Conservation (phyloP, 345 rosid species). For the Abelmoschus esculentus region DNA sequence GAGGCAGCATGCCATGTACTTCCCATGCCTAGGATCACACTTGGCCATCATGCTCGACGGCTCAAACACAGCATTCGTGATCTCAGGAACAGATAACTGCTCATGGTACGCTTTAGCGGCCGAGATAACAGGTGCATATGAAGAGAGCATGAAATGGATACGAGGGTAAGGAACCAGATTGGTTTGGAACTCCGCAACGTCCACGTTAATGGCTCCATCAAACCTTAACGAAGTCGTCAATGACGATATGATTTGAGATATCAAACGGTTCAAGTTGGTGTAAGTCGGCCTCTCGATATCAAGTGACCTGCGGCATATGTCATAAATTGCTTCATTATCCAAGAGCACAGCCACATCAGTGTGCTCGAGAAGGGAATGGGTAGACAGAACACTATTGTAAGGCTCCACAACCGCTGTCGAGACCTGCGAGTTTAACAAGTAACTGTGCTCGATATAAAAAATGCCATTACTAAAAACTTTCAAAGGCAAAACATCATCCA, state of each 20-base stretch:
- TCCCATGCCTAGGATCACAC: conserved; percentile 84
- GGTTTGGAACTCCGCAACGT: conserved; percentile 69
- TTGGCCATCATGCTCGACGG: conserved; percentile 85
- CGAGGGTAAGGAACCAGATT: conserved; percentile 80
- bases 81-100: conserved; percentile 67
- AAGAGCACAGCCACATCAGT: conserved; percentile 70
- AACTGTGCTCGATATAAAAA: neutral
- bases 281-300: conserved; percentile 76
- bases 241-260: conserved; percentile 68
- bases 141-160: conserved; percentile 83
- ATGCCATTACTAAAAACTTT: neutral
- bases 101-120: conserved; percentile 78
- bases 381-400: conserved; percentile 73
- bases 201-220: conserved; percentile 82
- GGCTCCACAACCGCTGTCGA: conserved; percentile 85
- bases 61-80: conserved; percentile 68
- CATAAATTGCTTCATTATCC: conserved; percentile 80
- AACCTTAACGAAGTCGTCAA: conserved; percentile 72
- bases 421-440: conserved; percentile 31
- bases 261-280: conserved; percentile 67
- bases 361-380: conserved; percentile 84
- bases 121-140: conserved; percentile 74
- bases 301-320: conserved; percentile 65
- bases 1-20: conserved; percentile 79
- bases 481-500: neutral